Percentiles rank a stretch among this genome's conserved stretches.
Conservation (phyloP, 2,329 filamentous ascomycete species). For the Camillea tinctor region DNA sequence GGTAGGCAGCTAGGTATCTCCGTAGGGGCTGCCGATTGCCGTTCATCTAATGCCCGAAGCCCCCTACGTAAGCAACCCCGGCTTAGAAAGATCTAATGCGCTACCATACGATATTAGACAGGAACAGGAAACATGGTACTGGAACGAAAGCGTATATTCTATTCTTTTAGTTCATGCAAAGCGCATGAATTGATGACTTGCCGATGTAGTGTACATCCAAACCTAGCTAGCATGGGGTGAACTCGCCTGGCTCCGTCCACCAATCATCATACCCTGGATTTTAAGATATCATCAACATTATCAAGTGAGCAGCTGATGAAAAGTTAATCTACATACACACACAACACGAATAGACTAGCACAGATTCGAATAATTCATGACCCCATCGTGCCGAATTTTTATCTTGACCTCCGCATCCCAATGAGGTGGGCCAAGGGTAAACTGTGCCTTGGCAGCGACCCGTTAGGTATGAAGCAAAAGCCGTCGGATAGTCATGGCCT, state of each 20-base stretch:
- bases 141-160: not conserved
- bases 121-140: not conserved
- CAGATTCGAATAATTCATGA: not conserved
- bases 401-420: too few relatives aligned
- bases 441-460: too few relatives aligned
- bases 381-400: too few relatives aligned
- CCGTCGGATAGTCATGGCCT: too few relatives aligned
- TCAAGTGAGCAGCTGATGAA: not conserved
- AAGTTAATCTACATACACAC: not conserved
- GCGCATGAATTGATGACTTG: not conserved
- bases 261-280: not conserved
- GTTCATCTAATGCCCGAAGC: not conserved
- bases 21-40: too few relatives aligned
- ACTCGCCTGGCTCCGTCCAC: not conserved
- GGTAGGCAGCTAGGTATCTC: too few relatives aligned
- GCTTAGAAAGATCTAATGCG: not conserved
- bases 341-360: not conserved
- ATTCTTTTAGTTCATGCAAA: not conserved
- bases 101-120: not conserved
- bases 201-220: too few relatives aligned
- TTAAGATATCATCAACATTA: not conserved
- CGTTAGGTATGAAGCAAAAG: too few relatives aligned
- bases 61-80: not conserved
- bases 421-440: too few relatives aligned
- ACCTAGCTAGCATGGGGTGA: not conserved